Base-by-base conservation (phyloP, 768 basidiomycete genomes). In the Kwoniella pini region DNA sequence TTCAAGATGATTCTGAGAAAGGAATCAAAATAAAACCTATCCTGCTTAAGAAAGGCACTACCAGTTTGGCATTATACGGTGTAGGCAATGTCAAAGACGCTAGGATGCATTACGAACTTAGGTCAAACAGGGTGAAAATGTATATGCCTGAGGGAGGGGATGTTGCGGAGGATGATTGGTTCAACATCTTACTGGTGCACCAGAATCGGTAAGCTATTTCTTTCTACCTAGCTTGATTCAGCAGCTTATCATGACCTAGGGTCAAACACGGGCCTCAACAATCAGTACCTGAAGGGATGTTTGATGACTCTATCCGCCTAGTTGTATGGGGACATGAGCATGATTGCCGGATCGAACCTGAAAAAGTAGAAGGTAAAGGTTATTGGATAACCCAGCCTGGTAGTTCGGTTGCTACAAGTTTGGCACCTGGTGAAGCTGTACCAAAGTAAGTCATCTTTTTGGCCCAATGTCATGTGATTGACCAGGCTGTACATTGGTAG, bases 261-360 rank as follows among this genome's bases (percentile, higher is more conserved):
- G 95, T 96, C 2, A 88, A 90, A 69, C 96, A 93, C 75, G 93
- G 91, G 1, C 91, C 92, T 17, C 91, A 97, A 75, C 89, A 92
- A 67, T 91, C 84, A 12, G 94, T 98, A 0, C 93, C 95, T 7
- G 96, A 98, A 71, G 89, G 89, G 62, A 89, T 97, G 86, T 99
- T 99, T 68, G 95, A 98, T 73, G 91, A 99, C 72, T 88, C 87
- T 69, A 83, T 97, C 33, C 86, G 97, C 69, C 83, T 99, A 15
- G 90, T 99, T 6, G 82, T 99, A 1, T 99, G 96, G 96, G 96
- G 96, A 6, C 96, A 99, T 76, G 96, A 99, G 77, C 96, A 99
- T 74, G 96, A 98, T 77, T 98, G 95, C 71, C 85, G 94, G 28
- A 89, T 95, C 54, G 81, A 86, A 1, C 95, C 96, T 0, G 91